Evolutionary conservation across 75 land plant genomes (phyloP).

Genomic region (Selaginella moellendorffii): DNA sequence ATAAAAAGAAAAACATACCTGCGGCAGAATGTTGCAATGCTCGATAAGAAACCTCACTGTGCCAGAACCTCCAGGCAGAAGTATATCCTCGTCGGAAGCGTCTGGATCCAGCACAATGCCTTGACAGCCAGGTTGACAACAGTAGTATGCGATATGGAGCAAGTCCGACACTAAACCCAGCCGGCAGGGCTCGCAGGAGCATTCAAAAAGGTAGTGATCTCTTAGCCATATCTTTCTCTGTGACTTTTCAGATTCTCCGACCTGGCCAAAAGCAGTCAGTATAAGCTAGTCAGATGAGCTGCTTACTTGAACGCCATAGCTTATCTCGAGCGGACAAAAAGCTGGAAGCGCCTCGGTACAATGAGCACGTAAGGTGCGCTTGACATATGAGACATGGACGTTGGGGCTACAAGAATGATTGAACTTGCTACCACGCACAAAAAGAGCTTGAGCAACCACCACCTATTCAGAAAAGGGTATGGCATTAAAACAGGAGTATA

Average conservation of each 20-base stretch:
- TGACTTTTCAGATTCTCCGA: slow-evolving; percentile 44
- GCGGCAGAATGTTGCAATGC: not conserved
- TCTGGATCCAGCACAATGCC: slow-evolving; percentile 41
- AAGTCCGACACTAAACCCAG: slow-evolving; percentile 44
- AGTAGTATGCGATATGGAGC: slow-evolving; percentile 34
- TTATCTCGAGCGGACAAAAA: slow-evolving; percentile 63
- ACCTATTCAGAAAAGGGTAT: slow-evolving; percentile 26
- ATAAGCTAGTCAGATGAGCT: not conserved
- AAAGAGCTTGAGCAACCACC: slow-evolving; percentile 71
- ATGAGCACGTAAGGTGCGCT: slow-evolving; percentile 40
- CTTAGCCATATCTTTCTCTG: slow-evolving; percentile 48
- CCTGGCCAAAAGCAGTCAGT: slow-evolving; percentile 26
- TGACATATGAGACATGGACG: slow-evolving; percentile 56
- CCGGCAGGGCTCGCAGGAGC: slow-evolving; percentile 49
- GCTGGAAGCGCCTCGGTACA: slow-evolving; percentile 37
- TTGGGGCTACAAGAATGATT: slow-evolving; percentile 87
- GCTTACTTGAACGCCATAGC: slow-evolving; percentile 83
- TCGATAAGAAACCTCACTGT: not conserved
- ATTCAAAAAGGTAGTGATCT: slow-evolving; percentile 52
- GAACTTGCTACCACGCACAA: slow-evolving; percentile 49
- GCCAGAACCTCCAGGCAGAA: too few species aligned
- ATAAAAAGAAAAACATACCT: not conserved
- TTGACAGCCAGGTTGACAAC: slow-evolving; percentile 38
- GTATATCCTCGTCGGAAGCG: not conserved
- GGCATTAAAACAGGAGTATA: not conserved